Evolutionary conservation across 2,329 filamentous ascomycete species (phyloP), one percentile per base, ranked within the genome.

Genomic region (Penicillium sp.): DNA sequence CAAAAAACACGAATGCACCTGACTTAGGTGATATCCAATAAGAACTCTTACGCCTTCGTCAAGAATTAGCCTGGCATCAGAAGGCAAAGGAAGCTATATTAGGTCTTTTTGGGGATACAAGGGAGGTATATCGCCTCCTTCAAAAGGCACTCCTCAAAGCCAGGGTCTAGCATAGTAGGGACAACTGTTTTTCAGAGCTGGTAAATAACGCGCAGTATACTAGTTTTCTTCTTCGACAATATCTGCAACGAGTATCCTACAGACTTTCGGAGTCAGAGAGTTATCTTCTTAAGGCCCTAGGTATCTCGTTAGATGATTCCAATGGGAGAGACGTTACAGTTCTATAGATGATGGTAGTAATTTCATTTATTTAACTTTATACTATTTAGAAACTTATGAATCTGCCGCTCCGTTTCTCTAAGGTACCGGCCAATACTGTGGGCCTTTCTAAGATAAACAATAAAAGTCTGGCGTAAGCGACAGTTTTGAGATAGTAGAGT

Each of bases 31-130:
- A 60, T 19, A 48, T 60, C 17, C 33, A 60, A 26, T 26, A 50
- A n/a, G 50, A 57, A 28, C 50, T 60, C 25, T 43, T 55, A 28
- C 57, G 55, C 35, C 55, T 60, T 36, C 50, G 50, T 33, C 42
- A 57, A 35, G 55, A 60, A 36, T 26, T 57, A 40, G 54, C 57
- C 33, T 52, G 41, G 22, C 38, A 60, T 45, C 36, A 60, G 36
- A 51, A 60, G 48, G 38, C 38, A 44, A 48, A 50, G 22, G 33
- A 44, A 38, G 35, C 48, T 7, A 22, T 57, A 1, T 50, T 57
- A 14, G 49, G 38, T 22, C 50, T 60, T n/a, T 55, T 59, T 42
- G 28, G 30, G 38, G 54, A 60, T 25, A 42, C 48, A 14, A 49
- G 47, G 17, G 54, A 60, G 40, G 38, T 47, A n/a, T 57, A 60